Evolutionary conservation across 2,329 filamentous ascomycete genomes (phyloP).

Genomic region (Paecilomyces dactylethromorphus): DNA sequence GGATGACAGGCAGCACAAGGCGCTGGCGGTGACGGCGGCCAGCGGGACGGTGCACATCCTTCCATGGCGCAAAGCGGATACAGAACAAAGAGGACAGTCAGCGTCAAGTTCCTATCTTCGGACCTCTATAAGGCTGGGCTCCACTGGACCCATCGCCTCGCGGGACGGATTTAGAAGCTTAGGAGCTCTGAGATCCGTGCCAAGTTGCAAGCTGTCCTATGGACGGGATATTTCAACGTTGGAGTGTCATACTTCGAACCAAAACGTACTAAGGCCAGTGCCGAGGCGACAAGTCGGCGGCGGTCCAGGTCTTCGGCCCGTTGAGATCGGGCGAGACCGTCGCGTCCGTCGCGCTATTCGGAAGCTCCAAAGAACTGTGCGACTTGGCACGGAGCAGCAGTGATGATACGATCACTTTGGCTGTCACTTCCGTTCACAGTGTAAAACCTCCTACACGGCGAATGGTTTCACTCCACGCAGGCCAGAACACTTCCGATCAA

Average conservation of each 20-base stretch:
- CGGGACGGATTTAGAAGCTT: neutral
- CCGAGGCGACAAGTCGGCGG: neutral
- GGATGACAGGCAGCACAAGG: neutral
- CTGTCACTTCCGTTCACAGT: neutral
- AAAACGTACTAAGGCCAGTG: neutral
- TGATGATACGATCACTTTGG: neutral
- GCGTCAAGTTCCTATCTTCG: neutral
- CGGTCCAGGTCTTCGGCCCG: neutral
- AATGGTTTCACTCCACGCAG: neutral
- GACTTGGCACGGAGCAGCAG: slow-evolving; percentile 2
- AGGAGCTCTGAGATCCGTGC: neutral
- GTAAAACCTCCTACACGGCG: neutral
- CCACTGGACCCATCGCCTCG: neutral
- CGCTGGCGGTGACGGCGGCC: neutral
- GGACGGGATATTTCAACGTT: neutral
- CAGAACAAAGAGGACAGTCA: neutral
- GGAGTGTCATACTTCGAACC: neutral
- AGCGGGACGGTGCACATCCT: neutral
- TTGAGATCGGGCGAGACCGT: neutral
- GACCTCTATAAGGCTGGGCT: neutral
- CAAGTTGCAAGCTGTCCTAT: neutral
- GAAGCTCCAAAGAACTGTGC: slow-evolving; percentile 15
- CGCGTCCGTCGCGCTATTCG: neutral
- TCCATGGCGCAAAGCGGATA: neutral
- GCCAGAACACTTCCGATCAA: neutral